Percentiles rank a stretch among this genome's conserved stretches.
Evolutionary conservation across 148 eudicot genomes (phyloP).

Genomic region (Amaranthus palmeri): DNA sequence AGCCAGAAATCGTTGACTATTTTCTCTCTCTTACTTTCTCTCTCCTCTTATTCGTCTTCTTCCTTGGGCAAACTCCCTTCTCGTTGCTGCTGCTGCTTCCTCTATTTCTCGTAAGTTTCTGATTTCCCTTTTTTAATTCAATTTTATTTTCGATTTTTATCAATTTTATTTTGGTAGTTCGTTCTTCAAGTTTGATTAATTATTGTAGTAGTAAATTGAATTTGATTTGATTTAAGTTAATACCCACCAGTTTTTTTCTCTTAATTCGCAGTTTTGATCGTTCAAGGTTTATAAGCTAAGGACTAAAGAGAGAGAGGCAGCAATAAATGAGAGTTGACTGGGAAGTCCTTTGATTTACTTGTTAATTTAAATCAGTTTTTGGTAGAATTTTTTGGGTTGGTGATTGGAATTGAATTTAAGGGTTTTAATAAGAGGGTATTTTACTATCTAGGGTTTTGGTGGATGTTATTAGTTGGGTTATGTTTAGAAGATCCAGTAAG

Average conservation of each 20-base stretch:
- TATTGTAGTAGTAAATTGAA: not conserved
- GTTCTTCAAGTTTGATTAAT: not conserved
- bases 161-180: not conserved
- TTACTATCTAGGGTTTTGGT: not conserved
- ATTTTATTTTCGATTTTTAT: not conserved
- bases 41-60: not conserved
- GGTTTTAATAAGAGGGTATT: not conserved
- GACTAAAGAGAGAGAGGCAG: not conserved
- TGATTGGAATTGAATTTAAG: slow-evolving; percentile 3
- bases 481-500: not conserved
- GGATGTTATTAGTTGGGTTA: slow-evolving; percentile 1
- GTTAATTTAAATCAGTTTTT: not conserved
- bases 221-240: not conserved
- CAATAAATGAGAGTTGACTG: not conserved
- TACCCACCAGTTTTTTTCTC: not conserved
- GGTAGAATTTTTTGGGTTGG: not conserved
- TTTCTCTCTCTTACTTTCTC: not conserved
- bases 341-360: not conserved
- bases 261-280: not conserved
- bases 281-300: not conserved
- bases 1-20: slow-evolving; percentile 12
- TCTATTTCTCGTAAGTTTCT: not conserved
- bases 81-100: slow-evolving; percentile 9
- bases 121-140: not conserved
- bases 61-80: not conserved